Base-by-base conservation (phyloP, 352 stramenopile genomes). In the Pythium guiyangense region DNA sequence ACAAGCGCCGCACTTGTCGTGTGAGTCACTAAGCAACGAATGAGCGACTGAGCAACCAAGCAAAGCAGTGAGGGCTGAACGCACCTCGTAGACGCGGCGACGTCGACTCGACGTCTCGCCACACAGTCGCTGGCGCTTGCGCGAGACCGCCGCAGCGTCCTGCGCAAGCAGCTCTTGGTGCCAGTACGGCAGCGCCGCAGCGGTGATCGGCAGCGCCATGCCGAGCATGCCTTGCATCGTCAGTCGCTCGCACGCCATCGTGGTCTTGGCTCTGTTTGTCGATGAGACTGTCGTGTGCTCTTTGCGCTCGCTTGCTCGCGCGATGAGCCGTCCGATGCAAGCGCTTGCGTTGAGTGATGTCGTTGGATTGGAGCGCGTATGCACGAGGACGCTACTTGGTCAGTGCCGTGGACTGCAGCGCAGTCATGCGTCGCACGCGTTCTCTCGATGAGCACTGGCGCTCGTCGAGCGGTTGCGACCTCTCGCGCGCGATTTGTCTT, bases 71-170 rank as follows among this genome's bases (percentile, higher is more conserved):
- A n/a, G n/a, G n/a, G n/a, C n/a, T n/a, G 25, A 15, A 51, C 49
- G 34, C 31, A 68, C 62, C 62, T 64, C 49, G 35, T 68, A 68
- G 29, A 68, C 39, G 12, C 51, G 54, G 8, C 49, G 58, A n/a
- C n/a, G n/a, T 6, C 50, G 49, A 27, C 39, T 52, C 6, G 10
- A 22, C 0, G 18, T 14, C 11, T 34, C 31, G 22, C 42, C 18
- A n/a, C 49, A 43, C 46, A 74, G 61, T 2, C 69, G 66, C 57
- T 70, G 63, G 27, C 69, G 60, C 50, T 77, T 77, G 49, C 49
- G 52, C 31, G 27, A 58, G 11, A 6, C 35, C 12, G 14, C 37
- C 15, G n/a, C n/a, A n/a, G n/a, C n/a, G n/a, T n/a, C n/a, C n/a
- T n/a, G n/a, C n/a, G n/a, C n/a, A n/a, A n/a, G n/a, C 54, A 20